Conservation (phyloP, 225 moss, liverwort and hornwort species). For the Polytrichum formosum region DNA sequence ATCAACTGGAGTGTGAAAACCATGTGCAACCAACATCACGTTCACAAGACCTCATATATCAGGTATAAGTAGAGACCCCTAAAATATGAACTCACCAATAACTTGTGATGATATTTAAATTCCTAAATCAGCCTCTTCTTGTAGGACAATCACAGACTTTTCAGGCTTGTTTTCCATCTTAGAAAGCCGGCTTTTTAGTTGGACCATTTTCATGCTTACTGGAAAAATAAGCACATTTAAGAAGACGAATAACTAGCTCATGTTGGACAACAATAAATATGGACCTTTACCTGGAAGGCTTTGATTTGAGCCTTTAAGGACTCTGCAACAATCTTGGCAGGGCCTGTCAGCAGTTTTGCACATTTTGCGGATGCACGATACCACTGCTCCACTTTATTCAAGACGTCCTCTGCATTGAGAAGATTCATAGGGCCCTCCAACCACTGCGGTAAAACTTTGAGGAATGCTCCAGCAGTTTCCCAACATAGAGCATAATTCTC, state of each 20-base stretch:
- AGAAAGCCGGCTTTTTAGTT: too few species aligned
- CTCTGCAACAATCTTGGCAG: constrained; percentile 63
- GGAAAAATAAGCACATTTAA: too few species aligned
- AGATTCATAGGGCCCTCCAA: constrained; percentile 57
- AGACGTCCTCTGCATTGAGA: constrained; percentile 58
- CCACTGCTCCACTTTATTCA: constrained; percentile 59
- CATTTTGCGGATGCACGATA: constrained; percentile 59
- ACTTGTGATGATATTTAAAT: too few species aligned
- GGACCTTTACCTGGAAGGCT: constrained; percentile 49
- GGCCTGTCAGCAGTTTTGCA: constrained; percentile 43
- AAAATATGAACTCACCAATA: neutral
- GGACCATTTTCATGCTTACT: too few species aligned
- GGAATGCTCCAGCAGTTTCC: constrained; percentile 65
- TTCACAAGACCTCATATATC: too few species aligned
- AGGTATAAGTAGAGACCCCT: neutral
- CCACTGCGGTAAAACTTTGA: constrained; percentile 60
- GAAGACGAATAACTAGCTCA: too few species aligned
- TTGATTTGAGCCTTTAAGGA: constrained; percentile 48
- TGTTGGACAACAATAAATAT: too few species aligned
- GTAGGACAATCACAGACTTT: too few species aligned
- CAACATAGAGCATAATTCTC: constrained; percentile 59
- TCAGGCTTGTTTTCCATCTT: too few species aligned
- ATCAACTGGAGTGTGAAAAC: neutral
- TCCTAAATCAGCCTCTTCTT: too few species aligned
- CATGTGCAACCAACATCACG: too few species aligned